Base-by-base conservation (phyloP, 108 stramenopile species). In the Cylindrotheca fusiformis region DNA sequence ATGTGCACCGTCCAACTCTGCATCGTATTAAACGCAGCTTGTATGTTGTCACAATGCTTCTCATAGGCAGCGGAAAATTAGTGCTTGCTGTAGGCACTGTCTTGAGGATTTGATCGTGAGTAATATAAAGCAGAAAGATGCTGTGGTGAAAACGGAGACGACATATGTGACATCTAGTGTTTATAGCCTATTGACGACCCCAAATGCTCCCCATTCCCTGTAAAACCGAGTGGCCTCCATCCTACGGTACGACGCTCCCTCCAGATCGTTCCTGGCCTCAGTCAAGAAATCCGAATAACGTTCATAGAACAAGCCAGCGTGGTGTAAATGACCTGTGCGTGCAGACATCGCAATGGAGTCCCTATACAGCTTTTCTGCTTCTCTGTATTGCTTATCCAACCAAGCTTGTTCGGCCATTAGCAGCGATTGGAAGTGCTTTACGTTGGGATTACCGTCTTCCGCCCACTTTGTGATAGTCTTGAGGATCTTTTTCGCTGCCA, bases 361-460 rank as follows among this genome's bases (percentile, higher is more conserved):
- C 30, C 33, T 20, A 32, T 53, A 64, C 18, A 25, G 50, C 12
- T 48, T 52, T 17, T 23, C 32, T 6, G 63, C 63, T 10, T 18
- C 32, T 6, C 60, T n/a, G 12, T 33, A 32, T 14, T 33, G 3
- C 3, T 22, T 18, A 25, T 61, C 36, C 24, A 47, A 25, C 2
- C 50, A 45, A 5, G 48, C 10, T 20, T 10, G 6, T 33, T 63
- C 63, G 21, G 63, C 63, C 19, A 52, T 47, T 3, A 63, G 19
- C 30, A 63, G 18, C 4, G 31, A 4, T 3, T 32, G 46, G 27
- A 31, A 63, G 31, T 52, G 63, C 5, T 32, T 52, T 20, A 63
- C 63, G 27, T 63, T 63, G n/a, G 67, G 67, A 58, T 58, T 58
- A 19, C 67, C 67, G 24, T 18, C 20, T n/a, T 68, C 48, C 3